Evolutionary conservation across 2,329 filamentous ascomycete species (phyloP), one percentile per base, ranked within the genome.

Genomic region (Aspergillus sojae): DNA sequence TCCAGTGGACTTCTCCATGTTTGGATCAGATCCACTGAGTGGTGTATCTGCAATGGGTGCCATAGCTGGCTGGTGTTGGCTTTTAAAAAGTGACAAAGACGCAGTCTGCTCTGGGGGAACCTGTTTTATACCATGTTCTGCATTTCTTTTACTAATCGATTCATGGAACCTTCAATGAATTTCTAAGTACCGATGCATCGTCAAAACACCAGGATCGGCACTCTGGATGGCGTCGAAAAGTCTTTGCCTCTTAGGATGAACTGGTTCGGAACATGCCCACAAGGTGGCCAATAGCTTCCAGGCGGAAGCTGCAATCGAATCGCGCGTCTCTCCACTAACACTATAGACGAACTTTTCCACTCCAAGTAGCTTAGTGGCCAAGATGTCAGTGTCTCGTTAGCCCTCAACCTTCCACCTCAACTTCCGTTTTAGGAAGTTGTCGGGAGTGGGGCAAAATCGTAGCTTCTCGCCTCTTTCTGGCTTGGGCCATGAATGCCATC

Each of bases 361-460:
- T 4, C 6, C 34, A 57, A 10, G 48, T 19, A 60, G n/a, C n/a
- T 21, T 34, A 46, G 46, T 50, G 23, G 46, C 46, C 12, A 32
- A 9, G 46, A 34, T 48, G 43, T 50, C 61, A 54, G 19, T 43
- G 30, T 39, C 21, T 50, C 19, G 30, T 50, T 50, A 28, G 46
- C 46, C 46, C 46, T 19, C 23, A 45, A 56, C 30, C 30, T 63
- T 52, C 48, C 39, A 34, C 21, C 39, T 9, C 57, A 59, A n/a
- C 65, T 69, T 62, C 69, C 67, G 32, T n/a, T 65, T 69, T 64
- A 48, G 67, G 71, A 67, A 72, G 68, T 64, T 70, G 50, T 41
- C 9, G 19, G 68, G 64, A 71, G 71, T 72, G 71, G 71, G 62
- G 60, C 62, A 5, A 36, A 28, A 30, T 14, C 23, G 7, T 7